phyloP scores from a whole-genome alignment of 352 stramenopile genomes.

The Globisporangium orthogonon region DNA sequence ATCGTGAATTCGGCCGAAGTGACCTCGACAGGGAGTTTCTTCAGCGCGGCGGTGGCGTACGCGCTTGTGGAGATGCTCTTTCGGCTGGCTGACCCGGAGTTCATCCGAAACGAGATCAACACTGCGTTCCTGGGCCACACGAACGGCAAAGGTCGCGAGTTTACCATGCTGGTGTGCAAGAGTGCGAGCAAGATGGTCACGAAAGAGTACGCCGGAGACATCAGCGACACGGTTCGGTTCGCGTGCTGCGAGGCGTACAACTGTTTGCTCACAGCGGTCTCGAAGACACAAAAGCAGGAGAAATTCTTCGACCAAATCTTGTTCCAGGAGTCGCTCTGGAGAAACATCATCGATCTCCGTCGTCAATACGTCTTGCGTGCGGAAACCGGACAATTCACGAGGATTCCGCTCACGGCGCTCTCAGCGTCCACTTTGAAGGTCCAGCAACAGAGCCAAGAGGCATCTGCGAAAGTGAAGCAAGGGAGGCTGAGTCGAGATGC shows the following conservation, averaged over 20 bases:
- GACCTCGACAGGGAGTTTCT: conserved; percentile 24
- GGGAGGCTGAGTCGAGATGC: conserved; percentile 16
- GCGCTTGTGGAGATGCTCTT: conserved; percentile 62
- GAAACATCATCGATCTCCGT: conserved; percentile 52
- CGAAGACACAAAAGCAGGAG: conserved; percentile 78
- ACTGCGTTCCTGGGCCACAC: conserved; percentile 56
- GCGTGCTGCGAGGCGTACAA: conserved; percentile 61
- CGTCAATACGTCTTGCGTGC: conserved; percentile 33
- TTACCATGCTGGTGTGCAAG: conserved; percentile 85
- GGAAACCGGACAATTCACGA: conserved; percentile 47
- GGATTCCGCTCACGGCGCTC: conserved; percentile 47
- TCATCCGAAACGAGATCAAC: conserved; percentile 64
- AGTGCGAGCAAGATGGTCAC: conserved; percentile 72
- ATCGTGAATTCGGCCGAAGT: conserved; percentile 48
- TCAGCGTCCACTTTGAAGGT: conserved; percentile 28
- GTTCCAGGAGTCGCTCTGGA: conserved; percentile 66
- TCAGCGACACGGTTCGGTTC: conserved; percentile 34
- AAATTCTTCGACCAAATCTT: conserved; percentile 86
- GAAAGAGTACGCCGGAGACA: conserved; percentile 24
- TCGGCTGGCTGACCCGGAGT: conserved; percentile 50
- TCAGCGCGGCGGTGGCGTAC: conserved; percentile 53
- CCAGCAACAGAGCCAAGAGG: conserved; percentile 20
- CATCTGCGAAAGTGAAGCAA: neutral
- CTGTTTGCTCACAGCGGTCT: conserved; percentile 70
- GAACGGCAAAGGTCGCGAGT: conserved; percentile 71